Base-by-base conservation (phyloP, 176 grass and related monocot species). In the Ampelocalamus luodianensis region DNA sequence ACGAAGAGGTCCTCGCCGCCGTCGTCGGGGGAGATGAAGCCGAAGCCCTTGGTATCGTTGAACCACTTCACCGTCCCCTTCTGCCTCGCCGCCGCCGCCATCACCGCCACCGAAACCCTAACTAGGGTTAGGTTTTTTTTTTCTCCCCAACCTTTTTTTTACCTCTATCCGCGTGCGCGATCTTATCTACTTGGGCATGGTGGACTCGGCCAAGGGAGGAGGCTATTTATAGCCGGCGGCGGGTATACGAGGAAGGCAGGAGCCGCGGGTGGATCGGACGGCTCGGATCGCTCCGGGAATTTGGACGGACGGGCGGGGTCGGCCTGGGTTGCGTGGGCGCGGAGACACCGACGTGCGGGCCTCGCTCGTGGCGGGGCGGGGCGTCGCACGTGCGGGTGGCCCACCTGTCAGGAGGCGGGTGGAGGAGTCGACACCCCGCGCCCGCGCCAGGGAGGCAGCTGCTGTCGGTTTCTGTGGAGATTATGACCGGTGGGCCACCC, bases 31-130 rank as follows among this genome's bases (percentile, higher is more conserved):
- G 91, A 80, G 89, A 96, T 98, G 89, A 98, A 98, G 1, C 96
- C 96, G 83, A 94, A 98, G 0, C 96, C 96, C 93, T 98, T 98
- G n/a, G 90, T 89, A 43, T 90, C 88, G 74, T 95, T 98, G 84
- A 96, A 98, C 96, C 96, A 98, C 81, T 98, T 98, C 38, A 98
- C 96, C 29, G 90, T 92, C 0, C 96, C 93, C 15, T 82, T 80
- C 56, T 24, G 78, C 81, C 96, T 77, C 24, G 48, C 24, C 68
- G 83, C 79, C 90, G 78, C 50, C 85, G 77, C 93, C 96, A 94
- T 90, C 24, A 45, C 10, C 4, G 34, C 79, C 59, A 44, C 62
- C 64, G 75, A 76, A 89, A 87, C 86, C 93, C 91, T 91, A n/a
- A n/a, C n/a, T 85, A 24, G 29, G 32, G 69, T 23, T 68, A 85